A percentile compares a stretch with the other conserved stretches of the same genome.
Evolutionary conservation across 495 filamentous ascomycete genomes (phyloP).

Genomic region (Apodospora peruviana): DNA sequence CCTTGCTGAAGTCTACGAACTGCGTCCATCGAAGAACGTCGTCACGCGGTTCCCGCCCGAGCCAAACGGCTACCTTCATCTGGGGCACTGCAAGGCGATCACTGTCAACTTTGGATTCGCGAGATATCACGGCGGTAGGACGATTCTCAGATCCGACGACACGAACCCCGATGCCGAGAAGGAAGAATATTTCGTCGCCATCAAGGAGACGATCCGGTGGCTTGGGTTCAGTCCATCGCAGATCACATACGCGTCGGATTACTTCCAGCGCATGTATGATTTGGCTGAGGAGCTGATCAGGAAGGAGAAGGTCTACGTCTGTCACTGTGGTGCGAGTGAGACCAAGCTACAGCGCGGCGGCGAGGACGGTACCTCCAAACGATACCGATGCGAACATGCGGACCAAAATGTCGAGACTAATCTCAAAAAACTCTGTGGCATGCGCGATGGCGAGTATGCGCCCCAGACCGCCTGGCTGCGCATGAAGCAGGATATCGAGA

Average conservation of each 20-base stretch:
- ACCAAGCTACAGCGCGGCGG: slow-evolving; percentile 73
- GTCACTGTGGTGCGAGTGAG: slow-evolving; percentile 76
- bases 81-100: slow-evolving; percentile 95
- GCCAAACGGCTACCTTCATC: slow-evolving; percentile 76
- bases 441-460: slow-evolving; percentile 70
- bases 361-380: slow-evolving; percentile 72
- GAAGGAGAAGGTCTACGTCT: slow-evolving; percentile 73
- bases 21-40: slow-evolving; percentile 59
- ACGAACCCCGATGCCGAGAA: slow-evolving; percentile 87
- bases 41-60: slow-evolving; percentile 89
- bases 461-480: slow-evolving; percentile 75
- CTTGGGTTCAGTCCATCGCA: slow-evolving; percentile 77
- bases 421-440: slow-evolving; percentile 62
- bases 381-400: no score
- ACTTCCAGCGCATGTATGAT: slow-evolving; percentile 79
- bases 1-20: slow-evolving; percentile 72
- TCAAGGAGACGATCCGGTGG: slow-evolving; percentile 69
- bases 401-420: slow-evolving; percentile 73
- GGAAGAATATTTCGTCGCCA: slow-evolving; percentile 76
- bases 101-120: slow-evolving; percentile 95
- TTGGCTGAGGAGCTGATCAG: slow-evolving; percentile 69
- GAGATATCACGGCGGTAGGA: slow-evolving; percentile 68
- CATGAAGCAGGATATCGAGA: slow-evolving; percentile 75
- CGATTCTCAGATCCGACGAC: slow-evolving; percentile 57
- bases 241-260: slow-evolving; percentile 72